A percentile compares a stretch with the other conserved stretches of the same genome.
phyloP scores from a whole-genome alignment of 345 rosid genomes.

The Salix suchowensis region DNA sequence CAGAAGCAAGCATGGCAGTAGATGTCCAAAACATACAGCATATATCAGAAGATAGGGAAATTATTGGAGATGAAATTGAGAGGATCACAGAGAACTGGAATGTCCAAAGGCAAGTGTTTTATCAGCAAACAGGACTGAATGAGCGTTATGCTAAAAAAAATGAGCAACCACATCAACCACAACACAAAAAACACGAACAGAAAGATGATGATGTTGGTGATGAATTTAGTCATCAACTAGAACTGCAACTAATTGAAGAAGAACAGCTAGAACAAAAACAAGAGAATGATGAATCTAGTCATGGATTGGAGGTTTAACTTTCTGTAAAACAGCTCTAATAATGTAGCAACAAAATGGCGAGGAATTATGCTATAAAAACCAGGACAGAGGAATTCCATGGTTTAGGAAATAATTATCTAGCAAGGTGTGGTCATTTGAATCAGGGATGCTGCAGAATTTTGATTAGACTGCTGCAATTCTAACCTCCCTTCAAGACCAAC shows the following conservation, averaged over 20 bases:
- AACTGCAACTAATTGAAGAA: conserved; percentile 6
- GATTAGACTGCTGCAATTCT: too few relatives aligned
- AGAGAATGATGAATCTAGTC: conserved; percentile 5
- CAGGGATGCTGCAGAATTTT: too few relatives aligned
- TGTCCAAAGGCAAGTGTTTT: conserved; percentile 38
- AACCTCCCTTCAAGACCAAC: too few relatives aligned
- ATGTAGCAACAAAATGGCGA: neutral
- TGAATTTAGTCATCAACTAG: conserved; percentile 6
- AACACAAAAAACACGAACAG: neutral
- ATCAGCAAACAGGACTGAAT: conserved; percentile 43
- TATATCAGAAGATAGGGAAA: conserved; percentile 44
- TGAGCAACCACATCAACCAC: neutral
- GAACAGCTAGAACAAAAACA: conserved; percentile 7
- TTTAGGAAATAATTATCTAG: too few relatives aligned
- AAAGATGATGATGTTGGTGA: neutral
- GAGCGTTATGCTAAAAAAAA: conserved; percentile 4
- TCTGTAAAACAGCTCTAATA: neutral
- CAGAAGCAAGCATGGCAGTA: conserved; percentile 48
- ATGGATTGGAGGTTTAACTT: neutral
- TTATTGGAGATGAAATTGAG: conserved; percentile 40
- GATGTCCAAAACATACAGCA: conserved; percentile 54
- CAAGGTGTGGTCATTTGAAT: too few relatives aligned
- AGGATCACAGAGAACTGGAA: conserved; percentile 54
- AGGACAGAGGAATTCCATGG: too few relatives aligned
- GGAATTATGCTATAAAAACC: neutral